Evolutionary conservation across 371 early-diverging fungal genomes (phyloP).

Genomic region (Mucor sp.): DNA sequence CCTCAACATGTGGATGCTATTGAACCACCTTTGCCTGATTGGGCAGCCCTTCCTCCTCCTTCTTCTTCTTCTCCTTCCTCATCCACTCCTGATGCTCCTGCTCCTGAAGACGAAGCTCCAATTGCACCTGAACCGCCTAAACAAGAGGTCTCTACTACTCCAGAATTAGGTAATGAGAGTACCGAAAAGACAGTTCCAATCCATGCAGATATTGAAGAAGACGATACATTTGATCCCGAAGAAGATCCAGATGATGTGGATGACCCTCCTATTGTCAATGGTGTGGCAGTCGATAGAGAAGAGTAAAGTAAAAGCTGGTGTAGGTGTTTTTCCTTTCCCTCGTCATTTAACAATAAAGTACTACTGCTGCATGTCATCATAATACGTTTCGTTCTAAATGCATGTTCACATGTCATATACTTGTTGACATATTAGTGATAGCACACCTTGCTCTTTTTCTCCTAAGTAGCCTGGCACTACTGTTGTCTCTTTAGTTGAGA

Average conservation of each 20-base stretch:
- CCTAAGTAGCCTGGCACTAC: neutral
- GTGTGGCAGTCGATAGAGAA: slow-evolving; percentile 6
- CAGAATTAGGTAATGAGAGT: neutral
- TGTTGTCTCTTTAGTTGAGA: neutral
- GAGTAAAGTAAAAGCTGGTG: neutral
- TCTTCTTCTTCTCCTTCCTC: neutral
- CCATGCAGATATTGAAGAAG: slow-evolving; percentile 10
- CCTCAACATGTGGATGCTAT: neutral
- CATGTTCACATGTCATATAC: neutral
- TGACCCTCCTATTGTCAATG: slow-evolving; percentile 10
- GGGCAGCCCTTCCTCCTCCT: neutral
- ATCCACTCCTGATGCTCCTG: neutral
- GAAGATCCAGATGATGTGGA: slow-evolving; percentile 18
- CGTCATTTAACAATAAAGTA: neutral
- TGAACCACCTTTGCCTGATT: neutral
- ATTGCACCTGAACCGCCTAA: neutral
- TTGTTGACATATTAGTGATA: neutral
- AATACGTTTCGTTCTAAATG: neutral
- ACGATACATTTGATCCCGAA: slow-evolving; percentile 9
- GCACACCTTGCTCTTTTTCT: neutral
- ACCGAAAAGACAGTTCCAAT: neutral
- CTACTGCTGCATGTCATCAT: neutral
- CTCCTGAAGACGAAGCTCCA: neutral
- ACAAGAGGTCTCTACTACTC: neutral
- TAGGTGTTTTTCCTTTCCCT: neutral